Evolutionary conservation across 371 early-diverging fungal species (phyloP).

Genomic region (Apophysomyces variabilis): DNA sequence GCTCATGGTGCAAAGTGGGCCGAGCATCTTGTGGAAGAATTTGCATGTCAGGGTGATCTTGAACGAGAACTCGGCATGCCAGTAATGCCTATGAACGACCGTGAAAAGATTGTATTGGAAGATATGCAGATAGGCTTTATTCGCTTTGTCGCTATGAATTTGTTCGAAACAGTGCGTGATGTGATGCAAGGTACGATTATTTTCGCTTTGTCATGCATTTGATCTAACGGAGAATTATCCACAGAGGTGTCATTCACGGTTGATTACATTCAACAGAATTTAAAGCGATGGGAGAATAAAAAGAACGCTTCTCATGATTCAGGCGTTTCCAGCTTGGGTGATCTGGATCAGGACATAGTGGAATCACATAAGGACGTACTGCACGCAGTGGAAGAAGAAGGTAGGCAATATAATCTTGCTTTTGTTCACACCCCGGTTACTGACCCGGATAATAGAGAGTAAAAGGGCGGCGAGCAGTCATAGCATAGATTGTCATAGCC

Average conservation of each 20-base stretch:
- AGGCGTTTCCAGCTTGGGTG: slow-evolving; percentile 18
- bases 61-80: slow-evolving; percentile 64
- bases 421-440: not conserved
- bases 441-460: not conserved
- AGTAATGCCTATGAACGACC: slow-evolving; percentile 58
- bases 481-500: slow-evolving; percentile 26
- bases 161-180: slow-evolving; percentile 60
- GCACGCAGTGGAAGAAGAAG: slow-evolving; percentile 1
- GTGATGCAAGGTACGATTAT: slow-evolving; percentile 34
- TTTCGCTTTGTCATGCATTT: too few species aligned
- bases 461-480: slow-evolving; percentile 9
- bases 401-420: not conserved
- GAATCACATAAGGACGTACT: not conserved
- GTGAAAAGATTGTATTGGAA: slow-evolving; percentile 53
- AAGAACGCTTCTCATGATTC: slow-evolving; percentile 31
- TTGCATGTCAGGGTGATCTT: slow-evolving; percentile 66
- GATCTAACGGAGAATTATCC: not conserved
- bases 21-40: slow-evolving; percentile 62
- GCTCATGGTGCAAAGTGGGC: slow-evolving; percentile 60
- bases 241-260: slow-evolving; percentile 46
- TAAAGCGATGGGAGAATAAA: slow-evolving; percentile 43
- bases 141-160: slow-evolving; percentile 66
- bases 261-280: slow-evolving; percentile 42
- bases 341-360: slow-evolving; percentile 13
- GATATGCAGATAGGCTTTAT: slow-evolving; percentile 76